These are phyloP conservation scores for Mycena pura DNA, from an alignment of 768 basidiomycete genomes.

Conservation along the genomic window DNA sequence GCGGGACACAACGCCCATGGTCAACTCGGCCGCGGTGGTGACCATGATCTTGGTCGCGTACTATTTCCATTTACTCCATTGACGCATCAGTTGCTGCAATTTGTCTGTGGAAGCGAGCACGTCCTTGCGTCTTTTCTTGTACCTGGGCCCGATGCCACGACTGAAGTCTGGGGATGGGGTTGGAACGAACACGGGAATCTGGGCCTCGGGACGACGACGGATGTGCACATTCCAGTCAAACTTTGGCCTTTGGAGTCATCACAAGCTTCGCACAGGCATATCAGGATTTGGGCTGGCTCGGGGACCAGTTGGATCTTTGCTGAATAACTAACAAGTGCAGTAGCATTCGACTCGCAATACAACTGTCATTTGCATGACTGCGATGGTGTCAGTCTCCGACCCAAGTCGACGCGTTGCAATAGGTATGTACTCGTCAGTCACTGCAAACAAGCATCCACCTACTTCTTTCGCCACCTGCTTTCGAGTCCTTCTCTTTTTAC, in stretches of 20 bases:
- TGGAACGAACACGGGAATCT: slow-evolving; percentile 99
- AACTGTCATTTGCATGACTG: no score
- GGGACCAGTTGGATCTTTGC: slow-evolving; percentile 27
- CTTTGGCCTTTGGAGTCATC: slow-evolving; percentile 54
- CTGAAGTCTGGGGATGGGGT: slow-evolving; percentile 85
- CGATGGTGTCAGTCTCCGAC: no score
- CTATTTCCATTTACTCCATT: slow-evolving; percentile 29
- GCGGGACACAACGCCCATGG: slow-evolving; percentile 67
- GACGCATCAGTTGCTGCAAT: slow-evolving; percentile 31
- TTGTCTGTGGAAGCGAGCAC: slow-evolving; percentile 90
- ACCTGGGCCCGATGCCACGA: slow-evolving; percentile 1
- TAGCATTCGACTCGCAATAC: background rate
- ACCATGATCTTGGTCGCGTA: slow-evolving; percentile 17
- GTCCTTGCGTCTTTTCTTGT: slow-evolving; percentile 54
- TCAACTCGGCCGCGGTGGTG: slow-evolving; percentile 61
- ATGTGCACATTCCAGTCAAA: slow-evolving; percentile 55
- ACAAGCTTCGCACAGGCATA: background rate
- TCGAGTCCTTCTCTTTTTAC: no score
- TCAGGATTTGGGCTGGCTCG: slow-evolving; percentile 32
- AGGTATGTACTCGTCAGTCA: background rate
- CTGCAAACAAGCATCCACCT: no score
- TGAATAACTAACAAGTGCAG: background rate
- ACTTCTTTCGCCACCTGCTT: no score
- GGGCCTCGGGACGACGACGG: slow-evolving; percentile 66
- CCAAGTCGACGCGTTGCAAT: no score